Conservation (phyloP, 441 rosid genomes). For the Rhodomyrtus psidioides region DNA sequence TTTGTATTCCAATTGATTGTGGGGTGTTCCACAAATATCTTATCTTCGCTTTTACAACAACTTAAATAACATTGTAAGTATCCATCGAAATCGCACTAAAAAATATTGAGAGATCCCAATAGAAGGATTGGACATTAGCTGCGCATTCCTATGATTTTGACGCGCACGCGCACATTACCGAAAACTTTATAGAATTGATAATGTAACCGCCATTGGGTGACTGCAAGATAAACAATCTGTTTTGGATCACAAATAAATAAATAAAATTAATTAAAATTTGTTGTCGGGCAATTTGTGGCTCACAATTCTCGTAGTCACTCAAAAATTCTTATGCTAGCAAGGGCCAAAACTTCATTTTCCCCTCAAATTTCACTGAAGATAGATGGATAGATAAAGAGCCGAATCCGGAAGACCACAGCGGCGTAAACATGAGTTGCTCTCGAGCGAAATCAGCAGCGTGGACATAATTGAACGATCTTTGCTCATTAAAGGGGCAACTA, state of each 20-base stretch:
- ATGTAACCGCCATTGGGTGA: too few species aligned
- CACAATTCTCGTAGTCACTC: too few species aligned
- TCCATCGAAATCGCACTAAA: not conserved
- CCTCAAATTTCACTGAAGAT: not conserved
- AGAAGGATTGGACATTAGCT: not conserved
- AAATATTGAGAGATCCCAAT: not conserved
- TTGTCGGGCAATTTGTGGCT: too few species aligned
- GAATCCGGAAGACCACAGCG: not conserved
- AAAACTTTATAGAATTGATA: not conserved
- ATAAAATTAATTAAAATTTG: too few species aligned
- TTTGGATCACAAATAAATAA: too few species aligned
- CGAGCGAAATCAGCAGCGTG: not conserved
- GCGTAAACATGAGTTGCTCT: not conserved
- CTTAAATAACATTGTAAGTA: not conserved
- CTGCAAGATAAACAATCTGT: too few species aligned
- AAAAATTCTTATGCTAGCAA: too few species aligned
- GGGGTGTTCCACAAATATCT: not conserved
- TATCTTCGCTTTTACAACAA: not conserved
- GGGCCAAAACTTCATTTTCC: not conserved
- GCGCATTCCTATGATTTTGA: not conserved
- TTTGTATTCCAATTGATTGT: not conserved
- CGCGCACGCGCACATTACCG: rapidly evolving
- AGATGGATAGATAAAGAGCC: not conserved
- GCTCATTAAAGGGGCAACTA: not conserved
- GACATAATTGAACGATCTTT: too few species aligned